Percentiles rank a stretch among this genome's conserved stretches.
phyloP scores from a whole-genome alignment of 1,284 basidiomycete species.

The Leccinum angustisporum region DNA sequence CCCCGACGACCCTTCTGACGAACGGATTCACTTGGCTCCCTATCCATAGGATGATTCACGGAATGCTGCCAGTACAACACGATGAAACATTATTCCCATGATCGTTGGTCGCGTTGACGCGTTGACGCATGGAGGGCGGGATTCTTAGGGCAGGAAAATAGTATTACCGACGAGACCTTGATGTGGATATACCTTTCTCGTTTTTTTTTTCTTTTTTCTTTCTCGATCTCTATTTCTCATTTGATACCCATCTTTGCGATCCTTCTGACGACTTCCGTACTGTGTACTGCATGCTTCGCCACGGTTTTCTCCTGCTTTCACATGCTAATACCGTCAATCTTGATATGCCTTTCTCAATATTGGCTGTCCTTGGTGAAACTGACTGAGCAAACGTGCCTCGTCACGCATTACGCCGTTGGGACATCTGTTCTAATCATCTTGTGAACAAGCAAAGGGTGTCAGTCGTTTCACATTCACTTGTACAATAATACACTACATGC shows the following conservation, averaged over 20 bases:
- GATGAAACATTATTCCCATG: conserved; percentile 1
- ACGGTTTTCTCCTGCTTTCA: conserved; percentile 3
- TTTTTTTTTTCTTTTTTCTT: neutral
- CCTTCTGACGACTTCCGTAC: conserved; percentile 9
- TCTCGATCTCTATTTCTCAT: neutral
- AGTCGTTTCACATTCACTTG: neutral
- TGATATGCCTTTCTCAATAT: neutral
- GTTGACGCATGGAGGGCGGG: neutral
- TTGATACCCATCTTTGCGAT: neutral
- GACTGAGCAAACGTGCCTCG: neutral
- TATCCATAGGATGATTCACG: conserved; percentile 36
- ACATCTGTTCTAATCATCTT: neutral
- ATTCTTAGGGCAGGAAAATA: neutral
- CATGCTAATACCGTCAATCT: neutral
- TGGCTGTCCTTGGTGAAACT: neutral
- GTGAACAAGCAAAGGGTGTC: neutral
- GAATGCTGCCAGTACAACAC: conserved; percentile 7
- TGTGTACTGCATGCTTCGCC: neutral
- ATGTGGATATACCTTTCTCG: neutral
- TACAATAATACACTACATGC: neutral
- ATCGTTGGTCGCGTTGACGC: neutral
- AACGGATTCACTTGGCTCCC: conserved; percentile 46
- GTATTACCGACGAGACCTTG: neutral
- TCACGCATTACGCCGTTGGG: neutral
- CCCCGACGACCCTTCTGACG: conserved; percentile 32